phyloP scores from a whole-genome alignment of 306 rosid genomes.

The Citrullus amarus region DNA sequence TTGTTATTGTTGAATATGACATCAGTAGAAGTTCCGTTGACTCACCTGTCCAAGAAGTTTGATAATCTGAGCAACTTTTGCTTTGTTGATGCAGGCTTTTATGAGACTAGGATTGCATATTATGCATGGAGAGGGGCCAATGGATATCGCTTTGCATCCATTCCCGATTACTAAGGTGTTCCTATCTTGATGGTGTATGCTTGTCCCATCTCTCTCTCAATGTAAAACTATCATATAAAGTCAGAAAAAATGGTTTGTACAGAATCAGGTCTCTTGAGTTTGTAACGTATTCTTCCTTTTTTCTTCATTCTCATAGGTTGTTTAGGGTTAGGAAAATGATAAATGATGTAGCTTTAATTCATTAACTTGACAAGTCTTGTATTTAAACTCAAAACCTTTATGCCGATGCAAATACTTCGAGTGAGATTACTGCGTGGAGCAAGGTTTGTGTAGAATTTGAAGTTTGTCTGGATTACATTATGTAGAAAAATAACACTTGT shows the following conservation, averaged over 20 bases:
- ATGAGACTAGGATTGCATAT: slow-evolving; percentile 86
- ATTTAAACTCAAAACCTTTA: background rate
- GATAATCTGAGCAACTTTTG: background rate
- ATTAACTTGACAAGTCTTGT: background rate
- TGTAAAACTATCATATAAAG: background rate
- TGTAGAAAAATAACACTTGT: background rate
- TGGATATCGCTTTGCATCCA: slow-evolving; percentile 77
- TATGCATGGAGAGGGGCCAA: slow-evolving; percentile 89
- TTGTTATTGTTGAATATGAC: background rate
- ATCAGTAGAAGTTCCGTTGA: background rate
- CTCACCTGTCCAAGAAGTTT: background rate
- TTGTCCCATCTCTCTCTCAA: background rate
- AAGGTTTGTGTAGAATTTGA: background rate
- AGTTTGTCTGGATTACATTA: background rate
- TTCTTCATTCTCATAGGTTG: background rate
- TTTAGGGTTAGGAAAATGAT: background rate
- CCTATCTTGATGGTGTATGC: background rate
- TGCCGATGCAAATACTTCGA: background rate
- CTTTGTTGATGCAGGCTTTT: slow-evolving; percentile 55
- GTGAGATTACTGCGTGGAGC: background rate
- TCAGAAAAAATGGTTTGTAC: background rate
- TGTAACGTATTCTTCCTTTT: background rate
- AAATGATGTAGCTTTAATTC: background rate
- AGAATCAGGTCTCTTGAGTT: background rate
- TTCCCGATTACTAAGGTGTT: slow-evolving; percentile 63